phyloP scores from a whole-genome alignment of 805 yeast species.

The Priceomyces fermenticarens region DNA sequence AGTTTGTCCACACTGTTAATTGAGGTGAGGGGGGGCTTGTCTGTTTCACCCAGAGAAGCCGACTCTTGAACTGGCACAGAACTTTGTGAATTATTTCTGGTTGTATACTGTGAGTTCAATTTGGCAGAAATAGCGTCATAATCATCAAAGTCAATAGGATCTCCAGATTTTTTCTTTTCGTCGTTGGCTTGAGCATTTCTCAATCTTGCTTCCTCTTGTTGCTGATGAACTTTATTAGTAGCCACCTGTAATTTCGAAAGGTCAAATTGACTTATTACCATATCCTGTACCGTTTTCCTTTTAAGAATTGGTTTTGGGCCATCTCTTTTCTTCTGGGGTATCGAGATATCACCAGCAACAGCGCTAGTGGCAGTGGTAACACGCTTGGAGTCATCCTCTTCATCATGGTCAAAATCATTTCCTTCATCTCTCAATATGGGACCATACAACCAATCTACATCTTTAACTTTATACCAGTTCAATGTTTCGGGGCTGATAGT shows the following conservation, averaged over 20 bases:
- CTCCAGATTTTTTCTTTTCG: conserved; percentile 15
- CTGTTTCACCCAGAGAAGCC: neutral
- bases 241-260: conserved; percentile 40
- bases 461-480: conserved; percentile 96
- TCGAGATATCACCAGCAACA: conserved; percentile 45
- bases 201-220: conserved; percentile 25
- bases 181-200: conserved; percentile 12
- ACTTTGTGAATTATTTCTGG: conserved; percentile 2
- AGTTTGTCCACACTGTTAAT: neutral
- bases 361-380: conserved; percentile 37
- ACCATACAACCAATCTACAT: conserved; percentile 97
- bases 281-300: conserved; percentile 80
- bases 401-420: conserved; percentile 16
- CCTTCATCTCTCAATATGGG: conserved; percentile 59
- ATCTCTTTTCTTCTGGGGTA: conserved; percentile 26
- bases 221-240: conserved; percentile 30
- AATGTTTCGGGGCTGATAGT: conserved; percentile 90
- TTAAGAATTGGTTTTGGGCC: conserved; percentile 80
- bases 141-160: conserved; percentile 40
- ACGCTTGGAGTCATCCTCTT: conserved; percentile 10
- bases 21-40: neutral
- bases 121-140: conserved; percentile 43
- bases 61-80: neutral
- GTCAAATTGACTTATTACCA: conserved; percentile 62
- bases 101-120: conserved; percentile 38